Base-by-base conservation (phyloP, 352 stramenopile species). In the Blastocystis sp. region DNA sequence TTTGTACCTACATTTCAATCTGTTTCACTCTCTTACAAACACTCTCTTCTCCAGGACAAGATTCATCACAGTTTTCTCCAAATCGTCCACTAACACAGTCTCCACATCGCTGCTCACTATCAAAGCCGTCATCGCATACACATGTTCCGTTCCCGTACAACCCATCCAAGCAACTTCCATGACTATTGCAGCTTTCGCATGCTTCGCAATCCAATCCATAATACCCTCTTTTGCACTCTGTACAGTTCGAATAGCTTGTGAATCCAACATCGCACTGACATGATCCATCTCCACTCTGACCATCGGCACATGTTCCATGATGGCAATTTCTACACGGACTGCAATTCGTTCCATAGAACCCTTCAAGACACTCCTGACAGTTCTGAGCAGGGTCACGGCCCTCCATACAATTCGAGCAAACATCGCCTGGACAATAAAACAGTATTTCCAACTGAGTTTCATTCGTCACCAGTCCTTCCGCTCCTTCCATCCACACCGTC, bases 101-200 rank as follows among this genome's bases (percentile, higher is more conserved):
- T 8, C 20, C 26, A 45, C 94, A 96, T 6, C 93, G 92, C 29
- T 92, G 94, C 62, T 93, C 92, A 23, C 91, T 76, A 1, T 93
- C 94, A 75, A 95, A 96, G 1, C 93, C 93, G 92, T 95, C 93
- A 63, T 95, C 93, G 75, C 94, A 96, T 68, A 95, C 92, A 76
- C 94, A 96, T 7, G 66, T 75, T 45, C 94, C 94, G 43, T 96
- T 93, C 11, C 94, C 93, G 0, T 43, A 61, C 3, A 91, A 90
- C 39, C 93, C 92, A 61, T 95, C 93, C 90, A 95, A 94, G 87
- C 94, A 96, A 20, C 91, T 91, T 2, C 94, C 94, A 56, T 95
- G 94, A 45, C 91, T 94, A 87, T 96, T 95, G 89, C 94, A 96
- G 56, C 91, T 92, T n/a, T 92, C 92, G 75, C 94, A 96, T 6